Percentiles rank a stretch among this genome's conserved stretches.
These are phyloP conservation scores for Camellia oleifera DNA, from an alignment of 179 eudicot genomes.

Conservation along the genomic window DNA sequence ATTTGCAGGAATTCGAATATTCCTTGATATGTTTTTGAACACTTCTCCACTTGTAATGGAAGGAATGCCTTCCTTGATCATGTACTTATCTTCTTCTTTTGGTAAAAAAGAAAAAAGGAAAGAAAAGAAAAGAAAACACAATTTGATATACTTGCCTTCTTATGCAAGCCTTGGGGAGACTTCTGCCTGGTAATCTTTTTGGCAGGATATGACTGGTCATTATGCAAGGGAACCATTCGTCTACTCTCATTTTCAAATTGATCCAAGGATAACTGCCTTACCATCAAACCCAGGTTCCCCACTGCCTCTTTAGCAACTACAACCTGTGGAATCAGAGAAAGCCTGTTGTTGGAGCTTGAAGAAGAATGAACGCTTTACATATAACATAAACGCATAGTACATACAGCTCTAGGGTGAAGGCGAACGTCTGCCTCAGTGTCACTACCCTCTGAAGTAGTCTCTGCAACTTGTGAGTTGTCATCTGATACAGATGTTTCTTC, in stretches of 20 bases:
- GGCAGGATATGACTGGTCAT: slow-evolving; percentile 56
- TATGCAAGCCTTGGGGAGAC: slow-evolving; percentile 96
- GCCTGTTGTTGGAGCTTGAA: slow-evolving; percentile 9
- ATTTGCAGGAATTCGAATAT: no score
- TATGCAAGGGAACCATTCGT: slow-evolving; percentile 71
- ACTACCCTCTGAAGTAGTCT: slow-evolving; percentile 60
- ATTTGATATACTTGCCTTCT: slow-evolving; percentile 54
- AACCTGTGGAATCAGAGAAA: slow-evolving; percentile 50
- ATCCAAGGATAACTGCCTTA: slow-evolving; percentile 90
- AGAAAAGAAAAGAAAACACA: not conserved
- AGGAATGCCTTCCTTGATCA: no score
- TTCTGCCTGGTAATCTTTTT: slow-evolving; percentile 67
- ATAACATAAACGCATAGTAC: slow-evolving; percentile 18
- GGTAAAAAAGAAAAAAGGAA: no score
- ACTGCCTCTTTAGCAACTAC: slow-evolving; percentile 93
- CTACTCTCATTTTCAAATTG: slow-evolving; percentile 99
- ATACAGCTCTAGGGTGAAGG: slow-evolving; percentile 97
- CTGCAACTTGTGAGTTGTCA: slow-evolving; percentile 58
- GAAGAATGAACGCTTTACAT: not conserved
- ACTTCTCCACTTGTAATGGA: no score
- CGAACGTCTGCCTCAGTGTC: slow-evolving; percentile 76
- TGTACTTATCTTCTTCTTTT: no score
- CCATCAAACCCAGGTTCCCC: slow-evolving; percentile 93
- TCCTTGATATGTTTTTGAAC: no score
- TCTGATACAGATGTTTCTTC: slow-evolving; percentile 60